These are phyloP conservation scores for Hygrophila difformis DNA, from an alignment of 257 asterid species.

Conservation along the genomic window DNA sequence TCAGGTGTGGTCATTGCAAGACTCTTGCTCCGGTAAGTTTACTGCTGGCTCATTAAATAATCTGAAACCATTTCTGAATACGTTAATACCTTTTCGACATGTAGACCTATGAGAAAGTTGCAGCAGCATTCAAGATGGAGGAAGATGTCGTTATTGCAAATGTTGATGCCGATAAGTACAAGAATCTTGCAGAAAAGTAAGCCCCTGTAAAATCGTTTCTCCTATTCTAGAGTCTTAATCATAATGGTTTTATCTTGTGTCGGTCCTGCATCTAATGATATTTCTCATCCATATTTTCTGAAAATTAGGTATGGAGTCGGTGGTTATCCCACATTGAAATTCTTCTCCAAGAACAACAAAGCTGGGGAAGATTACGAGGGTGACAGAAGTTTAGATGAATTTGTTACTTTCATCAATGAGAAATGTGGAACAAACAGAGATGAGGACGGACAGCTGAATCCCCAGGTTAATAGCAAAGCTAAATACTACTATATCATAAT, in stretches of 20 bases:
- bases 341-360: conserved; percentile 91
- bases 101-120: conserved; percentile 78
- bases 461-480: conserved; percentile 34
- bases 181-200: conserved; percentile 79
- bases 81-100: conserved; percentile 5
- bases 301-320: conserved; percentile 30
- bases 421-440: conserved; percentile 84
- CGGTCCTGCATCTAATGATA: neutral
- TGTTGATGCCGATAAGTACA: conserved; percentile 77
- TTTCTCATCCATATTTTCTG: conserved; percentile 13
- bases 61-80: neutral
- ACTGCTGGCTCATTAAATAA: neutral
- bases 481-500: no score
- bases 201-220: conserved; percentile 10
- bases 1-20: conserved; percentile 98
- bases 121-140: conserved; percentile 62
- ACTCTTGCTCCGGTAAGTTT: conserved; percentile 85
- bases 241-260: neutral
- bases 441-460: conserved; percentile 63
- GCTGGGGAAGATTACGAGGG: conserved; percentile 95
- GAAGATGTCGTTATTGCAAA: conserved; percentile 82
- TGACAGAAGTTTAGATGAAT: conserved; percentile 34
- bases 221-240: neutral
- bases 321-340: conserved; percentile 44
- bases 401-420: conserved; percentile 80